These are phyloP conservation scores for Sporothrix variecibatus DNA, from an alignment of 2,329 filamentous ascomycete genomes.

Conservation along the genomic window DNA sequence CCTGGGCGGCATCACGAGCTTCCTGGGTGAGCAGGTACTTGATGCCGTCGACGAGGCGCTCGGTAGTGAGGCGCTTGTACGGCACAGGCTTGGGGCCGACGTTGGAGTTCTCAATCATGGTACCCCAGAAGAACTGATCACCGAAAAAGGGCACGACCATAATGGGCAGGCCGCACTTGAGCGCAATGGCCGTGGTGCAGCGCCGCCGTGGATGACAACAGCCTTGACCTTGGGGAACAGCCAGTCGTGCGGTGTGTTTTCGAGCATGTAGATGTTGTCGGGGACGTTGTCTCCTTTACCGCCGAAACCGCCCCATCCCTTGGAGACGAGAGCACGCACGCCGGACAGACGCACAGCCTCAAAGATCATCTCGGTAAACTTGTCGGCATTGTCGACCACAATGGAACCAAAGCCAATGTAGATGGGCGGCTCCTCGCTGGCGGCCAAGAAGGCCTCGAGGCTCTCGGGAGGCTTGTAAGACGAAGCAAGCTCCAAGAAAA, in stretches of 20 bases:
- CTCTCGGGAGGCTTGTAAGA: conserved; percentile 59
- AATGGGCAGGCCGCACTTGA: conserved; percentile 70
- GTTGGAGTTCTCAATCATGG: conserved; percentile 63
- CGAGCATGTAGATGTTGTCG: conserved; percentile 70
- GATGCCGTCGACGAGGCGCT: conserved; percentile 70
- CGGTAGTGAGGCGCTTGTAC: conserved; percentile 65
- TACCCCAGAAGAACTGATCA: conserved; percentile 77
- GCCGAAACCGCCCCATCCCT: conserved; percentile 74
- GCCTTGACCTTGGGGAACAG: conserved; percentile 67
- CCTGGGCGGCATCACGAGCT: conserved; percentile 57
- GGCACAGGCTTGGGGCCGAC: conserved; percentile 68
- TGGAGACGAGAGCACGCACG: conserved; percentile 70
- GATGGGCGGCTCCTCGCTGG: conserved; percentile 60
- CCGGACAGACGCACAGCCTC: conserved; percentile 66
- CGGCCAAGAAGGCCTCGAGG: conserved; percentile 57
- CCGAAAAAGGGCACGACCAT: conserved; percentile 81
- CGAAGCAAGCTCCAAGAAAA: conserved; percentile 71
- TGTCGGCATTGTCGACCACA: conserved; percentile 70
- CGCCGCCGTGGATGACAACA: conserved; percentile 75
- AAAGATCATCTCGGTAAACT: conserved; percentile 71
- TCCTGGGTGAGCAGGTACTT: conserved; percentile 65
- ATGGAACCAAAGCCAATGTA: conserved; percentile 79
- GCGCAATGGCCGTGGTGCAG: conserved; percentile 72
- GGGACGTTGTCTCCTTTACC: conserved; percentile 52
- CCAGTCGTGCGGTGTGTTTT: conserved; percentile 77